Conservation (phyloP, 2,329 filamentous ascomycete genomes). For the Fusarium nelsonii region DNA sequence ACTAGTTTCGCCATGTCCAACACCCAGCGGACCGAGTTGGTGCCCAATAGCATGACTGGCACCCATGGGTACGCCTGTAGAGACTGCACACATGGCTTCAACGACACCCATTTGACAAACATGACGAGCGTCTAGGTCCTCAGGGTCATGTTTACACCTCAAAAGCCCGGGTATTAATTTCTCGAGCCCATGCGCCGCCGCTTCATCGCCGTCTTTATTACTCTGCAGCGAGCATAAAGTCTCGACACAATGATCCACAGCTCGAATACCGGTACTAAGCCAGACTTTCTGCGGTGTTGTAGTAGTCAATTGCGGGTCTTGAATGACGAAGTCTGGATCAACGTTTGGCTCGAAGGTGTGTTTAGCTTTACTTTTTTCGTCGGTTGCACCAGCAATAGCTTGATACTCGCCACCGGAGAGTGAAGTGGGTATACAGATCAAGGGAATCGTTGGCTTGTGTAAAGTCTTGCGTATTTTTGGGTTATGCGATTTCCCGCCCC, state of each 20-base stretch:
- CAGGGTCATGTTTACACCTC: neutral
- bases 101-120: conserved; percentile 10
- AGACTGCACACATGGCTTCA: conserved; percentile 19
- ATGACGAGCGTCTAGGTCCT: conserved; percentile 13
- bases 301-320: conserved; percentile 12
- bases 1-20: conserved; percentile 19
- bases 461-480: neutral
- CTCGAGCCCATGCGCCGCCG: neutral
- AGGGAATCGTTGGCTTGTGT: neutral
- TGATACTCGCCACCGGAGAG: conserved; percentile 22
- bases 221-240: conserved; percentile 19
- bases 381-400: conserved; percentile 16
- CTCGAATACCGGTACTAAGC: conserved; percentile 5
- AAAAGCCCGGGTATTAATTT: conserved; percentile 8
- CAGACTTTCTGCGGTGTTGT: conserved; percentile 10
- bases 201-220: neutral
- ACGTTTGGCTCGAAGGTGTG: conserved; percentile 1
- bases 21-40: conserved; percentile 15
- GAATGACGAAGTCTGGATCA: conserved; percentile 6
- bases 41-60: conserved; percentile 28
- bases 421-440: conserved; percentile 22
- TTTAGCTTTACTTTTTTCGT: conserved; percentile 13
- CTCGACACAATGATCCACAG: conserved; percentile 14
- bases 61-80: conserved; percentile 11
- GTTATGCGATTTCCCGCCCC: conserved; percentile 15